Percentiles rank a stretch among this genome's conserved stretches.
Conservation (phyloP, 23 red algal species). For the Gracilaria caudata region DNA sequence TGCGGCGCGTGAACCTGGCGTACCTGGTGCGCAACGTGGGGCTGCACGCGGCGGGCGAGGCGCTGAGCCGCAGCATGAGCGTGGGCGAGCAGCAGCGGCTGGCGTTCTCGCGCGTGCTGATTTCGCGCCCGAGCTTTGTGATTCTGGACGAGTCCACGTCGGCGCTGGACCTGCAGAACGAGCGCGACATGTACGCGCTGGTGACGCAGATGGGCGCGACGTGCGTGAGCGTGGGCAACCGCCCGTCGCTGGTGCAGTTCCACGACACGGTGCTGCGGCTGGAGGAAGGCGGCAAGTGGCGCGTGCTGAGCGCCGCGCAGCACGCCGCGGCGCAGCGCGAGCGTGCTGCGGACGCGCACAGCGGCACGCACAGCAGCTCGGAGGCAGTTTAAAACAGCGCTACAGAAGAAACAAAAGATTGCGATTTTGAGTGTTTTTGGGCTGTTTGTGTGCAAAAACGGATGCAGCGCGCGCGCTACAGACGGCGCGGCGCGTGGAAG, state of each 20-base stretch:
- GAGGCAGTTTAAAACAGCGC: no score
- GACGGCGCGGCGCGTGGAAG: no score
- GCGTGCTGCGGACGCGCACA: neutral
- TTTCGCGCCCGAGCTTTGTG: slow-evolving; percentile 65
- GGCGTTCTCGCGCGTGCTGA: slow-evolving; percentile 87
- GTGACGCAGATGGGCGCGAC: slow-evolving; percentile 66
- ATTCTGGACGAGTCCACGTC: slow-evolving; percentile 88
- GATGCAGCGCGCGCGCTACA: no score
- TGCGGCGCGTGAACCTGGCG: slow-evolving; percentile 76
- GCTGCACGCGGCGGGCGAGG: slow-evolving; percentile 69
- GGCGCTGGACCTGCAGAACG: slow-evolving; percentile 92
- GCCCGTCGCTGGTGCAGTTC: slow-evolving; percentile 78
- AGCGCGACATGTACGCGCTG: slow-evolving; percentile 84
- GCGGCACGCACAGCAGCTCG: neutral
- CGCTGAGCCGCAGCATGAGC: slow-evolving; percentile 68
- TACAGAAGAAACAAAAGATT: no score
- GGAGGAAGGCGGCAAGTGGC: slow-evolving; percentile 34
- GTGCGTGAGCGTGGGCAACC: slow-evolving; percentile 92
- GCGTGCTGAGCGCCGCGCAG: neutral
- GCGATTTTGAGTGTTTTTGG: no score
- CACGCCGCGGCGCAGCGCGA: neutral
- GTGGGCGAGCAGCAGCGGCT: slow-evolving; percentile 98
- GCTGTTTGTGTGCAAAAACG: no score
- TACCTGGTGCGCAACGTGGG: slow-evolving; percentile 70
- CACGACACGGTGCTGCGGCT: slow-evolving; percentile 69